phyloP scores from a whole-genome alignment of 2,329 filamentous ascomycete species.

The Talaromyces sp. region DNA sequence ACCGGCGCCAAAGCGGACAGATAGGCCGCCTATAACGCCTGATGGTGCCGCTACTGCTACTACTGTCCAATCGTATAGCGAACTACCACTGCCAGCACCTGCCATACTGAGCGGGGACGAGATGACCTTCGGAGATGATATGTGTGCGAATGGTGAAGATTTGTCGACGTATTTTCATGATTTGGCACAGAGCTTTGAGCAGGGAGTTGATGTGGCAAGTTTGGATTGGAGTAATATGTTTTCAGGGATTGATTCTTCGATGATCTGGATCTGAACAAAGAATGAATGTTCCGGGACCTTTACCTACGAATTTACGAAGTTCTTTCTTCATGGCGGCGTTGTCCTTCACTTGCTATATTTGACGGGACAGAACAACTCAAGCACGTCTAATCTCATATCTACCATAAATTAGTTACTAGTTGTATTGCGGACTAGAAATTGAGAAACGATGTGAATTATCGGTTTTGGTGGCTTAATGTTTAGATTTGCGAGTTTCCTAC shows the following conservation, averaged over 20 bases:
- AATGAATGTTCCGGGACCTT: too few species aligned
- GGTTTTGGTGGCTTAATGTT: too few species aligned
- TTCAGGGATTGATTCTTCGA: background rate
- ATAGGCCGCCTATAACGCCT: background rate
- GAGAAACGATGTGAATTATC: too few species aligned
- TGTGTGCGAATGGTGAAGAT: background rate
- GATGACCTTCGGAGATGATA: background rate
- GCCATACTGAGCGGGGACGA: background rate
- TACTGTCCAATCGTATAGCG: background rate
- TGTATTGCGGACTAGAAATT: too few species aligned
- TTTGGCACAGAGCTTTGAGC: constrained; percentile 2
- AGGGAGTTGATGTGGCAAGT: background rate
- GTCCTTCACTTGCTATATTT: too few species aligned
- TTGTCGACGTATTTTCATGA: background rate
- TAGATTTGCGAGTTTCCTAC: too few species aligned
- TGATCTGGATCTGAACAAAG: background rate
- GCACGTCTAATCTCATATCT: too few species aligned
- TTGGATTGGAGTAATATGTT: background rate
- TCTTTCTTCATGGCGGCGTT: too few species aligned
- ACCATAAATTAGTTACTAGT: too few species aligned
- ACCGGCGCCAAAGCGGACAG: background rate
- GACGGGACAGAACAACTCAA: too few species aligned
- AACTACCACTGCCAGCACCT: background rate
- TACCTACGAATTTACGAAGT: too few species aligned
- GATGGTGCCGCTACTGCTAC: background rate